phyloP scores from a whole-genome alignment of 1,139 yeast species.

The Kluyveromyces marxianus region DNA sequence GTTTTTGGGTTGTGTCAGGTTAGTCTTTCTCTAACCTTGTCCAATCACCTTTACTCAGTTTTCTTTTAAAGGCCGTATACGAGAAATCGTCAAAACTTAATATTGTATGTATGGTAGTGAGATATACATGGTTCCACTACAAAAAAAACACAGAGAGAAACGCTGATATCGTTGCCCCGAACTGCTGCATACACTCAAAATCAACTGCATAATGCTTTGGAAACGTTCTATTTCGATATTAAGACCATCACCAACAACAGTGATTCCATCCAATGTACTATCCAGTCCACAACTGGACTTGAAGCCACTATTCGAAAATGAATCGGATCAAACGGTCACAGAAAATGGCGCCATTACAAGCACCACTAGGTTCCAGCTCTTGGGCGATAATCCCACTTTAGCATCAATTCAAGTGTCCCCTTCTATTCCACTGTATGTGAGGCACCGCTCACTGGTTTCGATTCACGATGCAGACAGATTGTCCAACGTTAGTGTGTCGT shows the following conservation, averaged over 20 bases:
- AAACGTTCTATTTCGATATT: slow-evolving; percentile 4
- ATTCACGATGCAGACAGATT: slow-evolving; percentile 14
- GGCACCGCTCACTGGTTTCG: slow-evolving; percentile 14
- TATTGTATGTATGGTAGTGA: too few species aligned
- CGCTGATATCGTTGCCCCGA: too few species aligned
- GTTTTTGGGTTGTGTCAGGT: too few species aligned
- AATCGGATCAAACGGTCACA: neutral
- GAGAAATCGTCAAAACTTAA: too few species aligned
- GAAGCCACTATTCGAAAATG: slow-evolving; percentile 1
- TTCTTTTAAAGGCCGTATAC: too few species aligned
- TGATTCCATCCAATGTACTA: slow-evolving; percentile 3
- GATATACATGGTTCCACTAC: too few species aligned
- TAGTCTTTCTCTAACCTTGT: too few species aligned
- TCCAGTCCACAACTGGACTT: slow-evolving; percentile 1
- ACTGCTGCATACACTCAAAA: too few species aligned
- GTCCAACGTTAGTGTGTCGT: slow-evolving; percentile 15
- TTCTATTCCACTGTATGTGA: slow-evolving; percentile 19
- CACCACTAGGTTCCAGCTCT: slow-evolving; percentile 11
- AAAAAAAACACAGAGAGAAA: too few species aligned
- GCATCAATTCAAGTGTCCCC: slow-evolving; percentile 19
- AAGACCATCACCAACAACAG: slow-evolving; percentile 5
- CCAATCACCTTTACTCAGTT: too few species aligned
- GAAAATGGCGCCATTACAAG: neutral
- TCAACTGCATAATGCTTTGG: neutral
- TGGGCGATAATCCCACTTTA: slow-evolving; percentile 18